Conservation (phyloP, 1,284 basidiomycete genomes). For the Rhodotorula sp. region DNA sequence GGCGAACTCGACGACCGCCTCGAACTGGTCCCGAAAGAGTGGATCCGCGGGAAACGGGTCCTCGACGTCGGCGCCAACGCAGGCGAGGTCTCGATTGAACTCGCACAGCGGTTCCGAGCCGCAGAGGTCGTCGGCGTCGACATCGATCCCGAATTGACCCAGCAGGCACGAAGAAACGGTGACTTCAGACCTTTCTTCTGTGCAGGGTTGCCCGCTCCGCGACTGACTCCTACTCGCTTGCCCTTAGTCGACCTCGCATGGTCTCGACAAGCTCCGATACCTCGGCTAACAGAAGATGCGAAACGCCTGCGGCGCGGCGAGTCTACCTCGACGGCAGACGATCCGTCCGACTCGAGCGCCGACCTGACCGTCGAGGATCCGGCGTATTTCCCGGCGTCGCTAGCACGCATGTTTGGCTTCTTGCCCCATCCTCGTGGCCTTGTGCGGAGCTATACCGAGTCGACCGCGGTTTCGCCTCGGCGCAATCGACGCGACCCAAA, state of each 20-base stretch:
- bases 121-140: constrained; percentile 71
- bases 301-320: constrained; percentile 5
- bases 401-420: constrained; percentile 68
- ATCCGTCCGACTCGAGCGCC: neutral
- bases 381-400: constrained; percentile 67
- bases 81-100: constrained; percentile 74
- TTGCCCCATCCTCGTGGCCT: constrained; percentile 60
- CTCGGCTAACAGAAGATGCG: constrained; percentile 54
- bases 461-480: constrained; percentile 7
- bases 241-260: constrained; percentile 36
- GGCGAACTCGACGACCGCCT: constrained; percentile 66
- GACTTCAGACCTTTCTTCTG: neutral
- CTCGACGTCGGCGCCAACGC: constrained; percentile 81
- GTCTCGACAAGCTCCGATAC: constrained; percentile 39
- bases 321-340: constrained; percentile 35
- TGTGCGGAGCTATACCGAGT: constrained; percentile 42
- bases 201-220: neutral
- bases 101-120: constrained; percentile 65
- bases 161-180: constrained; percentile 62
- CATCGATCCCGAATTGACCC: constrained; percentile 68
- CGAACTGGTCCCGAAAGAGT: constrained; percentile 57
- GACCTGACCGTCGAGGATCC: neutral
- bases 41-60: constrained; percentile 61
- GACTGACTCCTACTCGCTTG: neutral
- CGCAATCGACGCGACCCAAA: constrained; percentile 18